These are phyloP conservation scores for Fusarium sp. DNA, from an alignment of 2,329 filamentous ascomycete species.

Conservation along the genomic window DNA sequence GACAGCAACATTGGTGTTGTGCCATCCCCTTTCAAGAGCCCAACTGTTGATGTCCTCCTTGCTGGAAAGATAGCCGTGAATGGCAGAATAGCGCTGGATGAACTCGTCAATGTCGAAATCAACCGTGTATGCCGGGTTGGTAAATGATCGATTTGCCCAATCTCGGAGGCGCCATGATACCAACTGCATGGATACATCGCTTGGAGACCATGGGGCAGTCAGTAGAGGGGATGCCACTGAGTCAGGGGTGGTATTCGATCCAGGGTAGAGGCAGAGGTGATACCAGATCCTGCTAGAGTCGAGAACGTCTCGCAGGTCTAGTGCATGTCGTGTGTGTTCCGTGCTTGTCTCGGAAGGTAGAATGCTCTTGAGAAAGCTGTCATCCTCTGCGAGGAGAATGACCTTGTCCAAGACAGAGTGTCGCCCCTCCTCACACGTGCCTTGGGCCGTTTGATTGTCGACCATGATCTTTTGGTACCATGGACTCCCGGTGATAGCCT, in stretches of 20 bases:
- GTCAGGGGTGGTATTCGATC: constrained; percentile 82
- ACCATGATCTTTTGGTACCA: constrained; percentile 82
- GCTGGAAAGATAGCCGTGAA: constrained; percentile 88
- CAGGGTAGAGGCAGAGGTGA: constrained; percentile 91
- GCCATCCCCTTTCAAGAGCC: constrained; percentile 96
- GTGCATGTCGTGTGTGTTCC: constrained; percentile 79
- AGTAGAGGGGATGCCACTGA: constrained; percentile 77
- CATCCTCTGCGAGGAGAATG: constrained; percentile 80
- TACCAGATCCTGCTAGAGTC: constrained; percentile 94
- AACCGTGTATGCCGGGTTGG: constrained; percentile 92
- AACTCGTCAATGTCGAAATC: constrained; percentile 99
- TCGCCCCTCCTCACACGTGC: constrained; percentile 80
- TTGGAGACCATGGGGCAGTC: constrained; percentile 90
- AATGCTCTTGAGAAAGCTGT: constrained; percentile 84
- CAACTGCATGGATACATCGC: constrained; percentile 90
- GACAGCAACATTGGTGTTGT: constrained; percentile 93
- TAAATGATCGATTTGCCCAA: constrained; percentile 94
- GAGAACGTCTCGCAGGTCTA: constrained; percentile 81
- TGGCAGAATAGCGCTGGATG: constrained; percentile 77
- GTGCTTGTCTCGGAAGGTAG: constrained; percentile 76
- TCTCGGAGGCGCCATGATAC: constrained; percentile 94
- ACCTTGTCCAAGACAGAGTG: constrained; percentile 89
- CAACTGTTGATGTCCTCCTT: constrained; percentile 94
- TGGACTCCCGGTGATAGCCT: constrained; percentile 80
- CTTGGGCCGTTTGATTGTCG: constrained; percentile 73